Percentiles rank a stretch among this genome's conserved stretches.
phyloP scores from a whole-genome alignment of 208 protist genomes.

The Polymyxa betae region DNA sequence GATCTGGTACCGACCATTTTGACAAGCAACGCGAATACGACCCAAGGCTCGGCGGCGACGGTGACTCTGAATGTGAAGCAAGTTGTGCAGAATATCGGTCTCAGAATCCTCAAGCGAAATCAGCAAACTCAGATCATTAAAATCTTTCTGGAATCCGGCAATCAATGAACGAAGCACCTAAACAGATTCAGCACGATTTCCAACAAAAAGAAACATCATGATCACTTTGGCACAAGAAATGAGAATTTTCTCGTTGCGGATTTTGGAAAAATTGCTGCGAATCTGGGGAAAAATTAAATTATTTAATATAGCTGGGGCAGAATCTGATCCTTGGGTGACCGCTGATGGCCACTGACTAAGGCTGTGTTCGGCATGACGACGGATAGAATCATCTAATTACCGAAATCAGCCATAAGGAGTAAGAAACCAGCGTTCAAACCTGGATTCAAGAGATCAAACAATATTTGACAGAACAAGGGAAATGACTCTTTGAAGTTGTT shows the following conservation, averaged over 20 bases:
- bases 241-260: not conserved
- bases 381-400: no score
- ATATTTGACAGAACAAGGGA: not conserved
- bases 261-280: not conserved
- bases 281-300: not conserved
- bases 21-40: not conserved
- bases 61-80: not conserved
- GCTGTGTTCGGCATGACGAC: not conserved
- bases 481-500: not conserved
- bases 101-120: not conserved
- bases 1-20: no score
- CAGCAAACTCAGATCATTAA: not conserved
- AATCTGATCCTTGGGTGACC: no score
- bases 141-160: not conserved
- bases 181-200: no score
- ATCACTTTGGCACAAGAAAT: no score
- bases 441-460: not conserved
- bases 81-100: not conserved
- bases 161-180: not conserved
- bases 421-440: no score
- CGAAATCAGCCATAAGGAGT: no score
- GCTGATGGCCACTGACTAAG: not conserved
- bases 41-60: not conserved
- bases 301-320: no score
- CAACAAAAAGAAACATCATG: no score